Conservation (phyloP, 306 rosid species). For the Canavalia ensiformis region DNA sequence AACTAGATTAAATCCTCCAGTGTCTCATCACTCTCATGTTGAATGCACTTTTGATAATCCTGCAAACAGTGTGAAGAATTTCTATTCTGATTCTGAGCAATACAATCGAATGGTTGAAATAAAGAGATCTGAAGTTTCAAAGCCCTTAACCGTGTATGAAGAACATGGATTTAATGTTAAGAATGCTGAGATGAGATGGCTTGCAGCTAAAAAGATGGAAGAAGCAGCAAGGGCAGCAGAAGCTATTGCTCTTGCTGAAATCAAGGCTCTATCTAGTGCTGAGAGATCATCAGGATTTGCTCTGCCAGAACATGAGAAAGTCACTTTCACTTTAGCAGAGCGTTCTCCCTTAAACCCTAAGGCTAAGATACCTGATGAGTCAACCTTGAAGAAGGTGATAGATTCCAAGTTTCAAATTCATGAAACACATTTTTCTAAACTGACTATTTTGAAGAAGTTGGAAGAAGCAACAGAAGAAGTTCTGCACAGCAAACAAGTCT, state of each 20-base stretch:
- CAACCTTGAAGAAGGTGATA: conserved; percentile 61
- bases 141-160: conserved; percentile 50
- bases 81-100: conserved; percentile 47
- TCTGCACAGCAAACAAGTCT: conserved; percentile 68
- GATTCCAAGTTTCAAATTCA: conserved; percentile 66
- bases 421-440: conserved; percentile 63
- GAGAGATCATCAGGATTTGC: conserved; percentile 60
- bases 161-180: conserved; percentile 58
- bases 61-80: conserved; percentile 45
- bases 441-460: conserved; percentile 68
- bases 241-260: conserved; percentile 92
- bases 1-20: conserved; percentile 51
- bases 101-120: conserved; percentile 53
- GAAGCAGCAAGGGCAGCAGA: conserved; percentile 98
- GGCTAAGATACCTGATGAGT: conserved; percentile 56
- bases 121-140: conserved; percentile 53
- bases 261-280: conserved; percentile 64
- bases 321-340: conserved; percentile 58
- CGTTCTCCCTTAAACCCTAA: conserved; percentile 55
- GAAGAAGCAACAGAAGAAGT: conserved; percentile 88
- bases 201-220: conserved; percentile 96
- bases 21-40: conserved; percentile 7
- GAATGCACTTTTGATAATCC: conserved; percentile 50
- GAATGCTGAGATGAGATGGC: conserved; percentile 87
- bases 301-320: conserved; percentile 68